Evolutionary conservation across 2,329 filamentous ascomycete species (phyloP), one percentile per base, ranked within the genome.

Genomic region (Zarea fungicola): DNA sequence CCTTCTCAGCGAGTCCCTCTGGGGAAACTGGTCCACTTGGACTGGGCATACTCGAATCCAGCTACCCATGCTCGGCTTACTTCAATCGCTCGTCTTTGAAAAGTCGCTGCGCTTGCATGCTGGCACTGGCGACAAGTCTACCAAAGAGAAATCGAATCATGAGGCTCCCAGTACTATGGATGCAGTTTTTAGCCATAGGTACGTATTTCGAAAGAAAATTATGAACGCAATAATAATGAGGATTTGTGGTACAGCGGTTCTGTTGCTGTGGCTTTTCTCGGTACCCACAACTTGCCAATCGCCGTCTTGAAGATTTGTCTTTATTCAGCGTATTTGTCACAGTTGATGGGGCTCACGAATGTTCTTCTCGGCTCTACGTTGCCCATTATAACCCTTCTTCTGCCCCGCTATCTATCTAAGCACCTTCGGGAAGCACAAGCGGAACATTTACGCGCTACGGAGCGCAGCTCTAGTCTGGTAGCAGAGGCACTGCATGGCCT

Each of bases 1-100:
- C 1, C 50, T 74, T 11, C 83, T 87, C 60, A 78, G 75, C 65
- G 32, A 67, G 3, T 58, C 84, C 9, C 77, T 22, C 13, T 40
- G 44, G 11, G 35, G 25, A 6, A 50, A 50, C 10, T 39, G 40
- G 41, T 31, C 35, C 14, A 10, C 19, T 11, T 50, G 48, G 48
- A 39, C 45, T 9, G 34, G 40, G 2, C 32, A 40, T 9, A 32
- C 42, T n/a, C 32, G 29, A 3, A 31, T 44, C 14, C 26, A 39
- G 19, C 13, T 50, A 13, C 40, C 34, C 14, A 39, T 50, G 28
- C 35, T 48, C 18, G 28, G 44, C 6, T 36, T 48, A 5, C 35
- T 48, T 41, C 36, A 41, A 28, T 41, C 44, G 1, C 22, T 48
- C 19, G 35, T 23, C 9, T 40, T 48, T 14, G 44, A 48, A 41